Base-by-base conservation (phyloP, 2,329 filamentous ascomycete species). In the Stemphylium beticola region DNA sequence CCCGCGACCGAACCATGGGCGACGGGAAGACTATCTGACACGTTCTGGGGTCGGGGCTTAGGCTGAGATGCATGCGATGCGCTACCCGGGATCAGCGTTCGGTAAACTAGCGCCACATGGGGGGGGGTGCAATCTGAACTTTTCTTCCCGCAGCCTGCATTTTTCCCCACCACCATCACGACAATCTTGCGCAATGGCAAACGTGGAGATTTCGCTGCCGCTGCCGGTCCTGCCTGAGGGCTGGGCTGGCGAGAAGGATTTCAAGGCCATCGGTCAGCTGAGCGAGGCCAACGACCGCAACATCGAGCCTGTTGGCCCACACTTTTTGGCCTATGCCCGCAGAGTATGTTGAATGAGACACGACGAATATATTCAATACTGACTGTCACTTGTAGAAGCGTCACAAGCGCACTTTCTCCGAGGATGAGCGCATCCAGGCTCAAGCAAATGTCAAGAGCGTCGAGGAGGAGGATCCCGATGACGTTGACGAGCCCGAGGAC, bases 371-470 rank as follows among this genome's bases (percentile, higher is more conserved):
- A 26, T 12, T 11, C 34, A 50, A 12, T 40, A 49, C 66, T 70
- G 58, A 73, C 57, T 4, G 22, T 18, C 3, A 7, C 12, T 10
- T 70, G 50, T 60, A 86, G 80, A 86, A 85, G 79, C 90, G 93
- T 63, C 93, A 98, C 81, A 92, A 96, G 83, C 92, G 95, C 73
- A 99, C 95, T 46, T 99, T 99, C 81, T 96, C 91, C 72, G 93
- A 99, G 81, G 95, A 99, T 79, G 95, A 99, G 77, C 90, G 93
- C 65, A 96, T 99, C 74, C 92, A 97, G 82, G 95, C 95, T 43
- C 90, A 96, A 78, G 88, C 96, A 78, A 92, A 89, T 66, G 92
- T 93, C 74, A 96, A 96, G 87, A 97, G 96, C 79, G 87, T 96
- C 50, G 93, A 98, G 78, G 90, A 95, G 62, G 90, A 92, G 49